phyloP scores from a whole-genome alignment of 345 rosid genomes.

The Fremontodendron californicum region DNA sequence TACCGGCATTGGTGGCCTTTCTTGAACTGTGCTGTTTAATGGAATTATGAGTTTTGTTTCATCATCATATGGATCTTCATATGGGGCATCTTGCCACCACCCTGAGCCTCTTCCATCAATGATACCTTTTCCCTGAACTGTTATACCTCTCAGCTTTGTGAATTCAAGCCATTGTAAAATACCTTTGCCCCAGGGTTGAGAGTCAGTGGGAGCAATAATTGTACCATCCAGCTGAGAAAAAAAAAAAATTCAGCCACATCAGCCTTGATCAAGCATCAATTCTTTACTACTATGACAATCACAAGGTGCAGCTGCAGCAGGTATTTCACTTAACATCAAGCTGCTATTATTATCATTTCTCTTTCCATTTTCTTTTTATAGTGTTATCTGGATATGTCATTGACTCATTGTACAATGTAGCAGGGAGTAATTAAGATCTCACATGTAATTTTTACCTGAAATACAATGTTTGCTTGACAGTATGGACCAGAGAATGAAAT shows the following conservation, averaged over 20 bases:
- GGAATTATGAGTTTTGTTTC: constrained; percentile 58
- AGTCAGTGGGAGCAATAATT: constrained; percentile 68
- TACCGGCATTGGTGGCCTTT: constrained; percentile 48
- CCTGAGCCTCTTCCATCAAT: constrained; percentile 92
- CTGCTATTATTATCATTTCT: too few relatives aligned
- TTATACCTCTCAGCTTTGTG: constrained; percentile 75
- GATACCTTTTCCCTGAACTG: constrained; percentile 74
- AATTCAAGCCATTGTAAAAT: constrained; percentile 82
- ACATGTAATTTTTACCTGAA: constrained; percentile 51
- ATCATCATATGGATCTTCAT: constrained; percentile 52
- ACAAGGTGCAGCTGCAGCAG: background rate
- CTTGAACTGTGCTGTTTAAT: constrained; percentile 42
- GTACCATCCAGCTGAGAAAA: constrained; percentile 75
- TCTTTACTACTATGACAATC: background rate
- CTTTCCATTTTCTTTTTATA: background rate
- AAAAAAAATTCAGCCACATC: background rate
- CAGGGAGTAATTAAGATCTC: background rate
- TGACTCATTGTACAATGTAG: background rate
- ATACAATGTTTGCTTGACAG: constrained; percentile 70
- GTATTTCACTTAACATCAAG: constrained; percentile 3
- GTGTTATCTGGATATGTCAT: background rate
- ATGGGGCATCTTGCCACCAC: constrained; percentile 81
- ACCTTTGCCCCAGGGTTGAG: constrained; percentile 68
- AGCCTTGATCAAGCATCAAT: background rate
- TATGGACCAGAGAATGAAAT: constrained; percentile 92